Conservation (phyloP, 2,329 filamentous ascomycete genomes). For the Colletotrichum tropicicola region DNA sequence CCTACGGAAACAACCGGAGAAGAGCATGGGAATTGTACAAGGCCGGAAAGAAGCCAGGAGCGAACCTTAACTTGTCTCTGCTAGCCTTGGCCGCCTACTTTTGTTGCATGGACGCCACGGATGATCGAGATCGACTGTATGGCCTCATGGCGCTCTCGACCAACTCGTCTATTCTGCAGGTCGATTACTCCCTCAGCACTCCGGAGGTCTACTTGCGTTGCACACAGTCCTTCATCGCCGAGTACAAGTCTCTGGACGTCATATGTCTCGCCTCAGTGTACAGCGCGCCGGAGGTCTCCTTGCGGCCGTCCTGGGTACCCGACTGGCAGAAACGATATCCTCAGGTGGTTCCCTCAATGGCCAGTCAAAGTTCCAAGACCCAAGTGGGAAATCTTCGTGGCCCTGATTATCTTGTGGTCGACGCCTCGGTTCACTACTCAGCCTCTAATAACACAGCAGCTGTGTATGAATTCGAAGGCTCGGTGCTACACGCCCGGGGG, state of each 20-base stretch:
- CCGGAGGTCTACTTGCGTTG: background rate
- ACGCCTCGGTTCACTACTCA: too few species aligned
- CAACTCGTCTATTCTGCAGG: background rate
- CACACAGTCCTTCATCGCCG: background rate
- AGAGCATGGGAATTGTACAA: too few species aligned
- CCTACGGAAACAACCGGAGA: too few species aligned
- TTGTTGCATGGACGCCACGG: background rate
- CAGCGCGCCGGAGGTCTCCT: background rate
- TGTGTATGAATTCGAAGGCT: background rate
- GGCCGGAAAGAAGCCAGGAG: too few species aligned
- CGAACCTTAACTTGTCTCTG: background rate
- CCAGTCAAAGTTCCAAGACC: too few species aligned
- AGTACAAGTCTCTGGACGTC: background rate
- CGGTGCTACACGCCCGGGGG: background rate
- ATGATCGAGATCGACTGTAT: background rate
- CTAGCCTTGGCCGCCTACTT: background rate
- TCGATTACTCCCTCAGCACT: background rate
- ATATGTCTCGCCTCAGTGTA: background rate
- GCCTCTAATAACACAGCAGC: background rate
- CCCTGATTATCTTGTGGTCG: too few species aligned
- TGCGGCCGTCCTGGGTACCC: background rate
- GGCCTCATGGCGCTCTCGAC: background rate
- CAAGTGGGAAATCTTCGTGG: too few species aligned
- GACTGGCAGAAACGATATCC: too few species aligned
- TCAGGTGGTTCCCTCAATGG: too few species aligned